Evolutionary conservation across 306 rosid genomes (phyloP), one percentile per base, ranked within the genome.

Genomic region (Echinosophora koreensis): DNA sequence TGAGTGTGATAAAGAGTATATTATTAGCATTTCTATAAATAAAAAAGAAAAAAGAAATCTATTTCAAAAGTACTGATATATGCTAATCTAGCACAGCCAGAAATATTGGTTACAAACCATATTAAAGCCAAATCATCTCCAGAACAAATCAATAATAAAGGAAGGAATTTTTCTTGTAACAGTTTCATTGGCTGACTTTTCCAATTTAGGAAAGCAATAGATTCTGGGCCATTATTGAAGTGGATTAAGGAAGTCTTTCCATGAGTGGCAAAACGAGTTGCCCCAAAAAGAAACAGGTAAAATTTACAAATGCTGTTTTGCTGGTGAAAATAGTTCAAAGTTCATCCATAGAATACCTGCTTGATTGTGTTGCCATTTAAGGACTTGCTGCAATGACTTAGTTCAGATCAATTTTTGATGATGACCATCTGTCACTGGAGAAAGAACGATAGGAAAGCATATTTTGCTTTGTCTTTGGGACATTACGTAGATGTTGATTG

Each of bases 91-190:
- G n/a, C n/a, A n/a, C n/a, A n/a, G 11, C 57, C 39, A 11, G 47
- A 34, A 34, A 64, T 37, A 47, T 12, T n/a, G 34, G 35, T 50
- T 50, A 39, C 61, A 1, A 27, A 51, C 38, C 22, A 16, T 27
- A 71, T 62, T 15, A 17, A 50, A 74, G 73, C 49, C 69, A 58
- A 65, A 18, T 11, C 76, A 58, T 27, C 16, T 16, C 34, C 37
- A 22, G 65, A n/a, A 50, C 51, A 66, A 59, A 44, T n/a, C 15
- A 44, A 12, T 28, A 39, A 5, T 22, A 51, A 62, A 44, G 55
- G 15, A 59, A 2, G 16, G 10, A 38, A 8, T 15, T 6, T 27
- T 22, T 41, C 37, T 42, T 2, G 55, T 13, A 17, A 2, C 66
- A 64, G 37, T 18, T 51, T 66, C 35, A 39, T 46, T 46, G 62